Conservation (phyloP, 78 protist genomes). For the Polysphondylium violaceum region DNA sequence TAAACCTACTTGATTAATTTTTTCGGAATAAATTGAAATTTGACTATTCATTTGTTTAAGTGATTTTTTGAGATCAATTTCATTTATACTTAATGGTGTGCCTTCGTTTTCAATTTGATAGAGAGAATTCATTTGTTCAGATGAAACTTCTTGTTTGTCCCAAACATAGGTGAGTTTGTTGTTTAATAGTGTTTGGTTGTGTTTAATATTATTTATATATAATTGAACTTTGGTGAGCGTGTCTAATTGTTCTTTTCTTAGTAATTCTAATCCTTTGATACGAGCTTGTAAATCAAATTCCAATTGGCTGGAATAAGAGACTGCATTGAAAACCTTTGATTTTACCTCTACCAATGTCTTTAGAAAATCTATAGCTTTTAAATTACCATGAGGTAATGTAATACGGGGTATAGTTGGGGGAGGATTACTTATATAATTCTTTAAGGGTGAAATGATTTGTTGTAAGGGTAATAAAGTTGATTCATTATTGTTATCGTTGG, state of each 20-base stretch:
- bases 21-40: conserved; percentile 12
- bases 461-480: neutral
- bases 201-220: conserved; percentile 5
- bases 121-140: neutral
- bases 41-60: neutral
- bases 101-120: neutral
- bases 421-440: conserved; percentile 1
- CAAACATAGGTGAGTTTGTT: neutral
- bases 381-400: neutral
- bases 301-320: conserved; percentile 11
- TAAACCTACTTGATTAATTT: conserved; percentile 16
- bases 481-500: neutral
- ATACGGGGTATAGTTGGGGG: neutral
- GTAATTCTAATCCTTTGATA: conserved; percentile 26
- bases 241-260: conserved; percentile 13
- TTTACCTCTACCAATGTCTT: neutral
- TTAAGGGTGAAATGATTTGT: neutral
- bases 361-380: conserved; percentile 1
- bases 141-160: conserved; percentile 16
- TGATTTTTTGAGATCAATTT: conserved; percentile 3
- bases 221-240: neutral
- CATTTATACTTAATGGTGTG: conserved; percentile 22
- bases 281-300: neutral
- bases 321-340: neutral
- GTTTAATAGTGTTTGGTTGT: conserved; percentile 7